Percentiles rank a stretch among this genome's conserved stretches.
Evolutionary conservation across 306 rosid genomes (phyloP).

Genomic region (Carpinus fangiana): DNA sequence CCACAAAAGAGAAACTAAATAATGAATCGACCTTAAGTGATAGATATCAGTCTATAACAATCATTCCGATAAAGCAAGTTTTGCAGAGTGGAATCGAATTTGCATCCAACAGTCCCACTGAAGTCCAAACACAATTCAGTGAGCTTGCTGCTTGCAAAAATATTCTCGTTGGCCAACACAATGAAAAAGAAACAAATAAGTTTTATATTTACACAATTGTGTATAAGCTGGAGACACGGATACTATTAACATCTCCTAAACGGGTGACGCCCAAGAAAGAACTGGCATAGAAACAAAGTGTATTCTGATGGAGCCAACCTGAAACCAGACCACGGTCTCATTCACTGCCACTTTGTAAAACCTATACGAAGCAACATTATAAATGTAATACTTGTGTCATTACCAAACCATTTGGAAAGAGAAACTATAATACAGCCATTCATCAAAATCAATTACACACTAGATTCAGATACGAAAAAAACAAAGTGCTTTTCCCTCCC

Average conservation of each 20-base stretch:
- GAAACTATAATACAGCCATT: not conserved
- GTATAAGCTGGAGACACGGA: not conserved
- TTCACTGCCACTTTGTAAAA: conserved; percentile 80
- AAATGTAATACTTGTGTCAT: conserved; percentile 1
- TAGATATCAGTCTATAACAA: conserved; percentile 2
- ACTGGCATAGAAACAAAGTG: conserved; percentile 44
- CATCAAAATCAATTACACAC: not conserved
- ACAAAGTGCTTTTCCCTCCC: too few species aligned
- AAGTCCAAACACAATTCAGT: conserved; percentile 28
- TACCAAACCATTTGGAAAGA: conserved; percentile 16
- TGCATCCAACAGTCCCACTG: conserved; percentile 13
- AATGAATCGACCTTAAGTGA: conserved; percentile 24
- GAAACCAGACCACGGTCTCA: conserved; percentile 86
- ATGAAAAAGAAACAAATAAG: not conserved
- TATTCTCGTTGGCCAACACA: not conserved
- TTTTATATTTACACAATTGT: not conserved
- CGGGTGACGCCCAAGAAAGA: not conserved
- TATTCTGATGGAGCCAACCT: conserved; percentile 98
- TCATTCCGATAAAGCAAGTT: not conserved
- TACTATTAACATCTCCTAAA: not conserved
- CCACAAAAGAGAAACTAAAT: conserved; percentile 36
- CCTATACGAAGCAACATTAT: conserved; percentile 38
- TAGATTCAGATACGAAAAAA: not conserved
- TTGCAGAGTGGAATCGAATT: conserved; percentile 13
- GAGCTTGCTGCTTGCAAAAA: conserved; percentile 12